Conservation (phyloP, 805 yeast species). For the Wickerhamomyces ciferrii region DNA sequence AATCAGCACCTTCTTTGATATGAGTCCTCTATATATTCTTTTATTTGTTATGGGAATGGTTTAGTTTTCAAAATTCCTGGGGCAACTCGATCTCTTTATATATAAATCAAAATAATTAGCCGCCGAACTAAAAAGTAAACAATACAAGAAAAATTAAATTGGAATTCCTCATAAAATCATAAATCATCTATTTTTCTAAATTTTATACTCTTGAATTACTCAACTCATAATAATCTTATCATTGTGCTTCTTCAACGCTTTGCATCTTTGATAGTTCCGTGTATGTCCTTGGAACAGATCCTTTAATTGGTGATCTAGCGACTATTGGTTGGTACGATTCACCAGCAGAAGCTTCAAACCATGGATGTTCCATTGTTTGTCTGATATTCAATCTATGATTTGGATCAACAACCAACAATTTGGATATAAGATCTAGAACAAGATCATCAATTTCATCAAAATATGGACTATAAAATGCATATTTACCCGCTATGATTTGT, state of each 20-base stretch:
- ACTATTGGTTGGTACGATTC: neutral
- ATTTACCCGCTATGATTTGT: slow-evolving; percentile 61
- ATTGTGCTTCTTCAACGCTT: slow-evolving; percentile 1
- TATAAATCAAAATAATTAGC: neutral
- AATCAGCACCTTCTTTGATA: too few relatives aligned
- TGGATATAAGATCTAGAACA: slow-evolving; percentile 60
- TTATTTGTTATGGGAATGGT: too few relatives aligned
- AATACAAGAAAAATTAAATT: too few relatives aligned
- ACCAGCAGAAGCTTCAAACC: slow-evolving; percentile 42
- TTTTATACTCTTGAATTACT: slow-evolving; percentile 4
- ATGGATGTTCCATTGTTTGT: slow-evolving; percentile 83
- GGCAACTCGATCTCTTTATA: neutral
- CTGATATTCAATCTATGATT: slow-evolving; percentile 74
- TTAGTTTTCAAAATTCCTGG: too few relatives aligned
- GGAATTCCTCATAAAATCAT: neutral
- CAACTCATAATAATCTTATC: neutral
- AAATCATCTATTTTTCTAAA: neutral
- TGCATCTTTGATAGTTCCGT: slow-evolving; percentile 27
- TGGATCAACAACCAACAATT: slow-evolving; percentile 59
- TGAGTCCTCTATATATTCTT: too few relatives aligned
- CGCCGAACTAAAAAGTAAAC: slow-evolving; percentile 1
- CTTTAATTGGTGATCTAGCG: slow-evolving; percentile 24
- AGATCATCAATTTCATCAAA: slow-evolving; percentile 70
- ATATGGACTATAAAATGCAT: slow-evolving; percentile 73
- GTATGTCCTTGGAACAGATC: slow-evolving; percentile 28